Conservation (phyloP, 208 protist genomes). For the Trypanosoma conorhini region DNA sequence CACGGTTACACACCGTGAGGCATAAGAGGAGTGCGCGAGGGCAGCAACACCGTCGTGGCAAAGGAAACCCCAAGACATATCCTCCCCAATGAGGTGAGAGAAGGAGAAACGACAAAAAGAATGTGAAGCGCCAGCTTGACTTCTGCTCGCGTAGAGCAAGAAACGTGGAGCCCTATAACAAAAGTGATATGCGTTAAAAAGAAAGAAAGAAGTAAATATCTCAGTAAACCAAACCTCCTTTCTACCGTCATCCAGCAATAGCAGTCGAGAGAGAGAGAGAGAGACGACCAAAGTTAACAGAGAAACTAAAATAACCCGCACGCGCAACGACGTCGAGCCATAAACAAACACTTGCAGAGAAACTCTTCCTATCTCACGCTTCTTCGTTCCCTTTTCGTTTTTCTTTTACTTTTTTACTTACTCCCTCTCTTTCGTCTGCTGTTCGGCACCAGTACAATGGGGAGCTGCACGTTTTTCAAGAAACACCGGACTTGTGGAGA, state of each 20-base stretch:
- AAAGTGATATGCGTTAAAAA: too few species aligned
- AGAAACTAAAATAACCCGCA: neutral
- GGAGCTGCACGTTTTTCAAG: constrained; percentile 46
- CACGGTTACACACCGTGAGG: neutral
- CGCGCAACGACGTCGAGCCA: neutral
- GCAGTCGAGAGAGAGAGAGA: neutral
- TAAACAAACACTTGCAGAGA: neutral
- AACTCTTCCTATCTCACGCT: neutral
- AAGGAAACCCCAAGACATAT: neutral
- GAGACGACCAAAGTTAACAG: neutral
- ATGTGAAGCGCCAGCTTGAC: neutral
- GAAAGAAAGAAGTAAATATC: too few species aligned
- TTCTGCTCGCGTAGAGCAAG: neutral
- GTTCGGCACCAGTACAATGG: constrained; percentile 2
- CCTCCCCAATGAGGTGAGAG: neutral
- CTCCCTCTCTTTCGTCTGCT: neutral
- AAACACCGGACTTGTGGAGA: constrained; percentile 61
- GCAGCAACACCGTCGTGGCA: constrained; percentile 1
- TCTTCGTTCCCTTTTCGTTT: neutral
- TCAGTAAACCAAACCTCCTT: too few species aligned
- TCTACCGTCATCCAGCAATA: neutral
- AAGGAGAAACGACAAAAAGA: neutral
- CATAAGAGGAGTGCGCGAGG: neutral
- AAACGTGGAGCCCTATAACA: neutral
- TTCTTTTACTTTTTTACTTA: neutral